These are phyloP conservation scores for Vigna nakashimae DNA, from an alignment of 306 rosid genomes.

Conservation along the genomic window DNA sequence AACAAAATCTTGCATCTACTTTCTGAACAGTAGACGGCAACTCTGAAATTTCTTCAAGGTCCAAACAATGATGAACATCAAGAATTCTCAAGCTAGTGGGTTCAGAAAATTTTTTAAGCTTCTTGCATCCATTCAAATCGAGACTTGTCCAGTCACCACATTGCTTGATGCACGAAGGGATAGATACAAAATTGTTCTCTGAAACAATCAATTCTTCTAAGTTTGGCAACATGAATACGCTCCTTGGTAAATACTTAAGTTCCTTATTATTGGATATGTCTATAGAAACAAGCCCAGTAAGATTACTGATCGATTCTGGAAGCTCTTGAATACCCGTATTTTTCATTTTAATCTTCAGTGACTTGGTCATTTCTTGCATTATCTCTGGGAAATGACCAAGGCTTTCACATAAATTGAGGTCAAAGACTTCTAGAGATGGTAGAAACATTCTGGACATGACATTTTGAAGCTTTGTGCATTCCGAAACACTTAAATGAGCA, in stretches of 20 bases:
- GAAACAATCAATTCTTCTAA: background rate
- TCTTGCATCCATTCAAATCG: background rate
- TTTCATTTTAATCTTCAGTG: background rate
- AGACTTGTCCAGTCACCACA: background rate
- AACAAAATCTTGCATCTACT: background rate
- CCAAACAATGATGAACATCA: background rate
- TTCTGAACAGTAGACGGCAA: background rate
- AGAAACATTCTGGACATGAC: constrained; percentile 1
- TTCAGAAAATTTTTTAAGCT: background rate
- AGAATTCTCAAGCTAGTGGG: background rate
- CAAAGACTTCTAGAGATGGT: constrained; percentile 15
- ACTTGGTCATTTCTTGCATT: background rate
- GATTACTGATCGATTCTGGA: constrained; percentile 27
- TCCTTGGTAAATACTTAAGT: constrained; percentile 13
- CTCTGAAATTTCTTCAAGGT: constrained; percentile 18
- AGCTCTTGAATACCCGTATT: background rate
- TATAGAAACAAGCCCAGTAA: background rate
- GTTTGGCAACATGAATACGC: constrained; percentile 12
- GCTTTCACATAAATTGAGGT: background rate
- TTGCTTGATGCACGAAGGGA: constrained; percentile 35
- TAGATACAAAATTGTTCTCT: background rate
- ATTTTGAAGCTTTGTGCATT: background rate
- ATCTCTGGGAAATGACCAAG: constrained; percentile 27
- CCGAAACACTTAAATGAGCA: background rate
- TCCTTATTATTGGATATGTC: background rate